Percentiles rank a stretch among this genome's conserved stretches.
Conservation (phyloP, 495 filamentous ascomycete species). For the Pyrenula massariospora region DNA sequence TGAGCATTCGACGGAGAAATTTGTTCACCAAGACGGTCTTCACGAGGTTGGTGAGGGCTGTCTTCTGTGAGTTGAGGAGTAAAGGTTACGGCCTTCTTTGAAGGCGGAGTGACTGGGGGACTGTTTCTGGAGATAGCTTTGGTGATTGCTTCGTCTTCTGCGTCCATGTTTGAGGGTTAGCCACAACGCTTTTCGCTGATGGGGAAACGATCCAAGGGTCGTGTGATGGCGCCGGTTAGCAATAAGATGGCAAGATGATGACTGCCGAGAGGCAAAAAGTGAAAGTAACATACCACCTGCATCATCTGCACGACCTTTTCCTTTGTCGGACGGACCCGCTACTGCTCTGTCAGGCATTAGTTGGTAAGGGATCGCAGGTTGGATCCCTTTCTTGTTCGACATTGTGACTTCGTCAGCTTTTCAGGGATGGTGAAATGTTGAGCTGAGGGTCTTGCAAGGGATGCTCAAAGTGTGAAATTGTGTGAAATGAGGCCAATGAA, state of each 20-base stretch:
- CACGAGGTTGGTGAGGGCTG: conserved; percentile 5
- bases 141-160: too few relatives aligned
- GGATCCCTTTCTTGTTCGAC: too few relatives aligned
- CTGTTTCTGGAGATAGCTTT: conserved; percentile 2
- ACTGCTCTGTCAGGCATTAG: not conserved
- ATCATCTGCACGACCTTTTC: not conserved
- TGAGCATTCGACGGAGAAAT: conserved; percentile 41
- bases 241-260: not conserved
- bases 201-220: not conserved
- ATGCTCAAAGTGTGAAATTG: too few relatives aligned
- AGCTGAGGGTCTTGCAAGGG: too few relatives aligned
- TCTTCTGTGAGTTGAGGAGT: not conserved
- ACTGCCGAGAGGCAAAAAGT: not conserved
- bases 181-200: too few relatives aligned
- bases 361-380: not conserved
- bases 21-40: conserved; percentile 10
- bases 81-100: conserved; percentile 3
- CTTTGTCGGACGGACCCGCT: not conserved
- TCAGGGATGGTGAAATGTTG: too few relatives aligned
- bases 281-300: not conserved
- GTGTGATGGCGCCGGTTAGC: not conserved
- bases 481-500: too few relatives aligned
- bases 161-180: too few relatives aligned
- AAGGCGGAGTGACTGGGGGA: not conserved
- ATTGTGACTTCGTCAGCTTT: too few relatives aligned